phyloP scores from a whole-genome alignment of 495 filamentous ascomycete species.

The Daldinia loculata region DNA sequence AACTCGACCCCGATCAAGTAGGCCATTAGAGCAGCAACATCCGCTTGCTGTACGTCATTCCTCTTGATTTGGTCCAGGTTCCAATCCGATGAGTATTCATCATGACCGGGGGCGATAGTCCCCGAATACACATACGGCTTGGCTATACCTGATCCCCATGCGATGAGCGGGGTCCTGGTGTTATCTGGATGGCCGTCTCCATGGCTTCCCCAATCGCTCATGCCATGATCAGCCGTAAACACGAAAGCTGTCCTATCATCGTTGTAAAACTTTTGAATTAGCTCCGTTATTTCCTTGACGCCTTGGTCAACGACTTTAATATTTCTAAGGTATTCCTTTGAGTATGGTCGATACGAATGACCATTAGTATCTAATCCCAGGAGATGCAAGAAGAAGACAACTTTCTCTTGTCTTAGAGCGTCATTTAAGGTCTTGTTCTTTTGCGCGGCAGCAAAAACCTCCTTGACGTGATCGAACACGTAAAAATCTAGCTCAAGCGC shows the following conservation, averaged over 20 bases:
- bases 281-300: conserved; percentile 77
- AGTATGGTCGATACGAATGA: conserved; percentile 89
- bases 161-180: conserved; percentile 91
- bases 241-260: conserved; percentile 94
- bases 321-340: conserved; percentile 92
- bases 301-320: conserved; percentile 94
- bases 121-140: conserved; percentile 67
- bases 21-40: conserved; percentile 96
- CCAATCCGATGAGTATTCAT: conserved; percentile 94
- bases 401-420: conserved; percentile 79
- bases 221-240: conserved; percentile 98
- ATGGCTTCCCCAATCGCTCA: conserved; percentile 98
- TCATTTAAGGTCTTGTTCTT: conserved; percentile 78
- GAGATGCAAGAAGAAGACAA: conserved; percentile 96
- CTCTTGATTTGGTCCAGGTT: conserved; percentile 78
- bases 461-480: conserved; percentile 95
- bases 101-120: conserved; percentile 76
- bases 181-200: conserved; percentile 98
- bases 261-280: conserved; percentile 90
- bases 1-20: conserved; percentile 91
- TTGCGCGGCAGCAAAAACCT: conserved; percentile 80
- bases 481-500: conserved; percentile 85
- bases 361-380: conserved; percentile 96
- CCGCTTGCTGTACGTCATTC: conserved; percentile 93
- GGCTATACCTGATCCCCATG: conserved; percentile 93